Evolutionary conservation across 2,329 filamentous ascomycete species (phyloP).

Genomic region (Fusarium sp.): DNA sequence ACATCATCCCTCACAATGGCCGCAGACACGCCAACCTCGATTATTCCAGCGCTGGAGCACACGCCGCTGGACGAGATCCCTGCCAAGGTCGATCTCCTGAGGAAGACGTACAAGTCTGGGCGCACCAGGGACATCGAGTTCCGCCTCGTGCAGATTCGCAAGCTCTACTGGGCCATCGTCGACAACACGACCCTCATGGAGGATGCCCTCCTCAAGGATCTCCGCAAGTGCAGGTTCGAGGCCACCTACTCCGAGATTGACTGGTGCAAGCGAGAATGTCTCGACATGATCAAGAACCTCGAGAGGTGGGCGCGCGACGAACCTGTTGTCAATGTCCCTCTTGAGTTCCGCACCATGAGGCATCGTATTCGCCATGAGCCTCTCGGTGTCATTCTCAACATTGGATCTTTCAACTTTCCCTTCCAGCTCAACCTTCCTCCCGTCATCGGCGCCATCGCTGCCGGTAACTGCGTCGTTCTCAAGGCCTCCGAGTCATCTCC

Average conservation of each 20-base stretch:
- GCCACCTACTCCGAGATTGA: conserved; percentile 80
- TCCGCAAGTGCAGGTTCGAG: conserved; percentile 85
- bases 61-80: conserved; percentile 80
- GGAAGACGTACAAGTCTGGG: conserved; percentile 81
- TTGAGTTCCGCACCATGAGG: conserved; percentile 78
- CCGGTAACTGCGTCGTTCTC: conserved; percentile 89
- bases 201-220: conserved; percentile 83
- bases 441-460: conserved; percentile 90
- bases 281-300: conserved; percentile 84
- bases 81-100: conserved; percentile 71
- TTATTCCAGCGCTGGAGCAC: conserved; percentile 67
- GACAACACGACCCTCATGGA: conserved; percentile 82
- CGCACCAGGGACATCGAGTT: conserved; percentile 88
- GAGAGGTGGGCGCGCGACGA: conserved; percentile 90
- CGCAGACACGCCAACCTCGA: conserved; percentile 59
- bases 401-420: conserved; percentile 96
- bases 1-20: conserved; percentile 34
- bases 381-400: conserved; percentile 85
- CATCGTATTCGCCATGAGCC: conserved; percentile 90
- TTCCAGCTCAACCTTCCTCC: conserved; percentile 85
- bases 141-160: conserved; percentile 88
- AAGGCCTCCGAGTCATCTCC: conserved; percentile 93
- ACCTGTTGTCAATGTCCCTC: conserved; percentile 76
- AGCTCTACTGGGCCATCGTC: conserved; percentile 93
- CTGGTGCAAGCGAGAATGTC: conserved; percentile 85